These are phyloP conservation scores for Trichomonas vaginalis DNA, from an alignment of 208 protist genomes.

Conservation along the genomic window DNA sequence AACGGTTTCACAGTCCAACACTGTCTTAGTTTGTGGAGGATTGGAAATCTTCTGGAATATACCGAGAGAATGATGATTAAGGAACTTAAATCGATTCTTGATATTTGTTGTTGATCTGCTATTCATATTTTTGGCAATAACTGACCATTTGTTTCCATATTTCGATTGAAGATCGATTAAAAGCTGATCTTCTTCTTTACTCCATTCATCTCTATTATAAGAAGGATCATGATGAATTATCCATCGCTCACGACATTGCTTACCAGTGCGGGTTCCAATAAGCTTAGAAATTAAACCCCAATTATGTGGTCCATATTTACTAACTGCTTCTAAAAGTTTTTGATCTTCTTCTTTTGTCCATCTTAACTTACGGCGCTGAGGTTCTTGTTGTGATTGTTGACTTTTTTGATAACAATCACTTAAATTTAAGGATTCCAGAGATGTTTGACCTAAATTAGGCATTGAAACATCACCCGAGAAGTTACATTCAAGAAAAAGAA, in stretches of 20 bases:
- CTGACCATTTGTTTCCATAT: not conserved
- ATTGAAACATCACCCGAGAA: too few species aligned
- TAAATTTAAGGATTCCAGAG: too few species aligned
- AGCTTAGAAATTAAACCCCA: not conserved
- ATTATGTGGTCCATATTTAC: not conserved
- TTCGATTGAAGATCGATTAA: not conserved
- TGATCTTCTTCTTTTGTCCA: conserved; percentile 38
- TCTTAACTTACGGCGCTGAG: not conserved
- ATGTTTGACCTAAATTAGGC: too few species aligned
- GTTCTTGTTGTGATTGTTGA: too few species aligned
- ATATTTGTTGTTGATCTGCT: not conserved
- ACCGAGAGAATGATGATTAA: not conserved
- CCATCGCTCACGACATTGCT: not conserved
- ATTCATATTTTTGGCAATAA: not conserved
- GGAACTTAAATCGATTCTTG: not conserved
- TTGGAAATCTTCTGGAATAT: too few species aligned
- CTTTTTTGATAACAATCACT: too few species aligned
- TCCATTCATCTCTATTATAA: not conserved
- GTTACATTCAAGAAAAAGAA: too few species aligned
- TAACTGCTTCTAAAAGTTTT: not conserved
- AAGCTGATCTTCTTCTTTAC: not conserved
- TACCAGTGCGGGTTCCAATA: not conserved
- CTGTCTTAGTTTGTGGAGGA: too few species aligned
- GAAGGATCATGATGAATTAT: not conserved
- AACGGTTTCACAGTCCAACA: too few species aligned